phyloP scores from a whole-genome alignment of 1,139 yeast species.

The Saccharomyces hybrid region DNA sequence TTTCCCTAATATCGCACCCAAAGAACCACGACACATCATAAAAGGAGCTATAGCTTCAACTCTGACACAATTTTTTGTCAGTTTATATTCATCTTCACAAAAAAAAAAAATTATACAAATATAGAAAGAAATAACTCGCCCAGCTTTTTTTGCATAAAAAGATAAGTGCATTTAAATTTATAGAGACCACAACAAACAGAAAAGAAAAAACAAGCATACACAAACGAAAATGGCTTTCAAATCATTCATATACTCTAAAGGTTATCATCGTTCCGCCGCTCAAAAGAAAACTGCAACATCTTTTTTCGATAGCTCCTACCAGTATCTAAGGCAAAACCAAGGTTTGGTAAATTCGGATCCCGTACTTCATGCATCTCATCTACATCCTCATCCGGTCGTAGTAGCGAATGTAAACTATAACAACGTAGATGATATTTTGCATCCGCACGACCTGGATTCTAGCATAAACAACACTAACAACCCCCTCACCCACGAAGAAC shows the following conservation, averaged over 20 bases:
- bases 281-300: constrained; percentile 1
- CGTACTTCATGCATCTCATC: background rate
- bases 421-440: constrained; percentile 3
- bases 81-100: background rate
- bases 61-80: background rate
- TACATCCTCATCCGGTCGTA: constrained; percentile 4
- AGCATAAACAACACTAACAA: background rate
- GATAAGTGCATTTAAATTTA: background rate
- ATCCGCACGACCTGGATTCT: constrained; percentile 1
- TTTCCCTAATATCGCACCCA: background rate
- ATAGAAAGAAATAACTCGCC: background rate
- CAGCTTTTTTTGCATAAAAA: background rate
- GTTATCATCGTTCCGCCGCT: constrained; percentile 1
- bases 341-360: background rate
- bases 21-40: background rate
- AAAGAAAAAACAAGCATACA: background rate
- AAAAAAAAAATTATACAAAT: background rate
- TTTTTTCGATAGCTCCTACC: constrained; percentile 6
- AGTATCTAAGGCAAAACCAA: constrained; percentile 3
- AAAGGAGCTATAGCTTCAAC: background rate
- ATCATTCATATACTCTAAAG: constrained; percentile 6
- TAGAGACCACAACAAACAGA: background rate
- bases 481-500: background rate
- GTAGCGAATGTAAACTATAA: constrained; percentile 6
- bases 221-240: constrained; percentile 4